Evolutionary conservation across 2,329 filamentous ascomycete species (phyloP).

Genomic region (Blastomyces percursus): DNA sequence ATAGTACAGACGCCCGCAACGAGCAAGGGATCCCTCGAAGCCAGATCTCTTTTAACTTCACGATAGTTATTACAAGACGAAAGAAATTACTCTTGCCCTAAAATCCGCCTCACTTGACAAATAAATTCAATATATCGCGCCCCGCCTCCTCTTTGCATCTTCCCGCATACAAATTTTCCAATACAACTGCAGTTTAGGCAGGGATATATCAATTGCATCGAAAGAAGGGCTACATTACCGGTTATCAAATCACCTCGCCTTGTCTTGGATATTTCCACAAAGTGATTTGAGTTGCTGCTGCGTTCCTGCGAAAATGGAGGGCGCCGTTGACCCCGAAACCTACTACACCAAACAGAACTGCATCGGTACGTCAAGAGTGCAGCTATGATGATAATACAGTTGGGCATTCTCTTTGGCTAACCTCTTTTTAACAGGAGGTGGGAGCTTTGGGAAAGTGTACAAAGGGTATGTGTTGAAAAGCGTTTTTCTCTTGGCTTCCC

Average conservation of each 20-base stretch:
- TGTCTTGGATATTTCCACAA: not conserved
- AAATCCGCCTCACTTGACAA: not conserved
- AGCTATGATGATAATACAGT: slow-evolving; percentile 3
- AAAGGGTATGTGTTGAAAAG: slow-evolving; percentile 59
- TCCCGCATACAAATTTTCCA: not conserved
- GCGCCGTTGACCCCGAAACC: slow-evolving; percentile 68
- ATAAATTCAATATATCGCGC: not conserved
- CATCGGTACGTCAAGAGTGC: slow-evolving; percentile 50
- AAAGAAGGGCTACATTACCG: not conserved
- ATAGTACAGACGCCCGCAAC: not conserved
- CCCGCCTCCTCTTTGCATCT: not conserved
- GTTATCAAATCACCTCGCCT: not conserved
- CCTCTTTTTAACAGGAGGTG: slow-evolving; percentile 53
- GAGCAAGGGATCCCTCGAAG: not conserved
- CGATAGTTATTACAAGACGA: not conserved
- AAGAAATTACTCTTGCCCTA: not conserved
- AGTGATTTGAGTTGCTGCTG: not conserved
- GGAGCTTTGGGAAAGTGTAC: slow-evolving; percentile 97
- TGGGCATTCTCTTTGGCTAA: not conserved
- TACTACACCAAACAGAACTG: slow-evolving; percentile 90
- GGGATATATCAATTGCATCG: not conserved
- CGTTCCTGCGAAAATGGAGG: slow-evolving; percentile 28
- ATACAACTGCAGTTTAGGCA: not conserved
- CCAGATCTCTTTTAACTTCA: not conserved
- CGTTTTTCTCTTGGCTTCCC: not conserved